Evolutionary conservation across 495 filamentous ascomycete species (phyloP).

Genomic region (Diplogelasinospora grovesii): DNA sequence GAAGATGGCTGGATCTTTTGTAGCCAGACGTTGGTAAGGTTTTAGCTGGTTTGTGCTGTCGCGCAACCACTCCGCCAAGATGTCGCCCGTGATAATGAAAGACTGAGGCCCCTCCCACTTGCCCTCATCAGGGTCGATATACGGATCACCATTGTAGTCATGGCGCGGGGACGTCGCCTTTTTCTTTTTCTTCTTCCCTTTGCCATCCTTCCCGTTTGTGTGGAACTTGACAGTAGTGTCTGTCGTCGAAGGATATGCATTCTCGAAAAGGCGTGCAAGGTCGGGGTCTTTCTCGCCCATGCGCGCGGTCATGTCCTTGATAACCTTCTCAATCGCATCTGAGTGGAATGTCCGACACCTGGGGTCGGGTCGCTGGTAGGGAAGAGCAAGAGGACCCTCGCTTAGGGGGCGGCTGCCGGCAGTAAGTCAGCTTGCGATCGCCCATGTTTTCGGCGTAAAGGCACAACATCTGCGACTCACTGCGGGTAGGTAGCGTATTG

Average conservation of each 20-base stretch:
- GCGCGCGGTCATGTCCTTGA: slow-evolving; percentile 66
- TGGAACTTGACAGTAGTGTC: slow-evolving; percentile 78
- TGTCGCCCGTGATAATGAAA: slow-evolving; percentile 98
- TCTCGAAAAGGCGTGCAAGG: slow-evolving; percentile 88
- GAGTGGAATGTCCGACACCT: slow-evolving; percentile 87
- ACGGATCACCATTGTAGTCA: slow-evolving; percentile 6
- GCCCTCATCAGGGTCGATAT: slow-evolving; percentile 35
- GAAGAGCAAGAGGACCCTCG: slow-evolving; percentile 69
- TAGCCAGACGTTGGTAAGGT: slow-evolving; percentile 81
- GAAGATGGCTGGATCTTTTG: slow-evolving; percentile 66
- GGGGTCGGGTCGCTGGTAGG: slow-evolving; percentile 78
- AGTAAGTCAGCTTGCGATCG: slow-evolving; percentile 4
- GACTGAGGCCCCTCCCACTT: slow-evolving; percentile 80
- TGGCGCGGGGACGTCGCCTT: slow-evolving; percentile 1
- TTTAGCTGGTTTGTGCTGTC: slow-evolving; percentile 94
- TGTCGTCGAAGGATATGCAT: slow-evolving; percentile 93
- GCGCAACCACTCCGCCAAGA: slow-evolving; percentile 95
- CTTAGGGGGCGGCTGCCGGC: slow-evolving; percentile 57
- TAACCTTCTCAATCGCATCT: slow-evolving; percentile 77
- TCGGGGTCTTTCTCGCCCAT: slow-evolving; percentile 87
- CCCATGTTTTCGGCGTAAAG: too few relatives aligned
- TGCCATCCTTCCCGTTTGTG: slow-evolving; percentile 37
- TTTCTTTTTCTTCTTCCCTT: slow-evolving; percentile 15
- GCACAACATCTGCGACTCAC: slow-evolving; percentile 23
- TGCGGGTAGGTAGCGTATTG: slow-evolving; percentile 44